Evolutionary conservation across 2,329 filamentous ascomycete genomes (phyloP).

Genomic region (Lasiodiplodia theobromae): DNA sequence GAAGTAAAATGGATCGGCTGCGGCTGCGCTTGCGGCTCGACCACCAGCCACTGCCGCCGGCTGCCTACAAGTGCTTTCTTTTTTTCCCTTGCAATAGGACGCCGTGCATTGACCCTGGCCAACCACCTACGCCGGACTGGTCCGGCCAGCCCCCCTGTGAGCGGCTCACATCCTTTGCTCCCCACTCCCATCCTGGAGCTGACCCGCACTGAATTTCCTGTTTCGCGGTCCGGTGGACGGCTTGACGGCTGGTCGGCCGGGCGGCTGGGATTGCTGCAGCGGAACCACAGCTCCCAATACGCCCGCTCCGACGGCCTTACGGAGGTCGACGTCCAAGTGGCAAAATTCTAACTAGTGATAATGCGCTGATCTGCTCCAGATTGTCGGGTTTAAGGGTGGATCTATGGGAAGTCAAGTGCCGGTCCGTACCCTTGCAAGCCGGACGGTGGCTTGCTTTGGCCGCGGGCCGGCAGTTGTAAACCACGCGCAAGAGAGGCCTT

Average conservation of each 20-base stretch:
- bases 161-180: not conserved
- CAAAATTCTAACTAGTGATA: not conserved
- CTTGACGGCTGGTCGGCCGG: not conserved
- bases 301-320: not conserved
- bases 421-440: not conserved
- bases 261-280: not conserved
- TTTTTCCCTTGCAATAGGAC: too few species aligned
- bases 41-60: not conserved
- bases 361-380: not conserved
- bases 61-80: too few species aligned
- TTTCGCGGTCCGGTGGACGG: not conserved
- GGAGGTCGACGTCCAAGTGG: not conserved
- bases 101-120: too few species aligned
- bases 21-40: not conserved
- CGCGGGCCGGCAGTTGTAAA: not conserved
- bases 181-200: not conserved
- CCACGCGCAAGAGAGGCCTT: not conserved
- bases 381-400: not conserved
- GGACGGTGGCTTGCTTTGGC: not conserved
- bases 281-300: not conserved
- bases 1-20: not conserved
- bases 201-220: not conserved
- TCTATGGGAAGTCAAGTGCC: not conserved
- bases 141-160: too few species aligned
- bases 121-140: too few species aligned